phyloP scores from a whole-genome alignment of 1,139 yeast species.

The Protomyces inouyei region DNA sequence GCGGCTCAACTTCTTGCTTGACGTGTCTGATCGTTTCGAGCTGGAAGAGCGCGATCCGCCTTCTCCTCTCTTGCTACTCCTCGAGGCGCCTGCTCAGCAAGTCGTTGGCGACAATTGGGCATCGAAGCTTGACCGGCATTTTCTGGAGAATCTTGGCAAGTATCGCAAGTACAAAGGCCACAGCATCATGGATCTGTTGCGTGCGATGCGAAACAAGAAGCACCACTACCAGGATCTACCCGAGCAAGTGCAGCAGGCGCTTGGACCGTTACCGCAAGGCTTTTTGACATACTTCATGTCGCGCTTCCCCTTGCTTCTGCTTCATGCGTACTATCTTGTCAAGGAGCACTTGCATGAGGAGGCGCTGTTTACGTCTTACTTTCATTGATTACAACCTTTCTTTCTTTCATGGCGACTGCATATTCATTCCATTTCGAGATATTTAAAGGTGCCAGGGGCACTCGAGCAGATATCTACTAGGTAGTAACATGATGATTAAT shows the following conservation, averaged over 20 bases:
- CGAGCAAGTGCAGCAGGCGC: slow-evolving; percentile 47
- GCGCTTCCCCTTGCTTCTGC: slow-evolving; percentile 71
- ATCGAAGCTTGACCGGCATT: slow-evolving; percentile 58
- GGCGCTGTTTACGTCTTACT: slow-evolving; percentile 16
- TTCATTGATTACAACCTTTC: background rate
- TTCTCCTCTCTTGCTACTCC: slow-evolving; percentile 53
- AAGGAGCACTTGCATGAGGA: slow-evolving; percentile 17
- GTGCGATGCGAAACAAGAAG: slow-evolving; percentile 80
- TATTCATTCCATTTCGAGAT: background rate
- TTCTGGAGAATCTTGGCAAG: slow-evolving; percentile 79
- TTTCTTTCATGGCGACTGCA: background rate
- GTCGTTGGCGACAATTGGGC: slow-evolving; percentile 77
- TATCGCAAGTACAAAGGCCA: slow-evolving; percentile 80
- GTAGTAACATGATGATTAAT: too few relatives aligned
- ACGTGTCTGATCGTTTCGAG: slow-evolving; percentile 88
- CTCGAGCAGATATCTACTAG: too few relatives aligned
- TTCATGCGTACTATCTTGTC: slow-evolving; percentile 69
- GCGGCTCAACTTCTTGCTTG: slow-evolving; percentile 73
- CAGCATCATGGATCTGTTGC: slow-evolving; percentile 71
- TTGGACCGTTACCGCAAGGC: slow-evolving; percentile 80
- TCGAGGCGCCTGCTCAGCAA: slow-evolving; percentile 54
- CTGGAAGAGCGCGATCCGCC: slow-evolving; percentile 85
- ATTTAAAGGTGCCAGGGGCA: too few relatives aligned
- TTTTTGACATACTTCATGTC: slow-evolving; percentile 69
- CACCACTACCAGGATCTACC: slow-evolving; percentile 85